Evolutionary conservation across 2,329 filamentous ascomycete species (phyloP).

Genomic region (Cordyceps tenuipes): DNA sequence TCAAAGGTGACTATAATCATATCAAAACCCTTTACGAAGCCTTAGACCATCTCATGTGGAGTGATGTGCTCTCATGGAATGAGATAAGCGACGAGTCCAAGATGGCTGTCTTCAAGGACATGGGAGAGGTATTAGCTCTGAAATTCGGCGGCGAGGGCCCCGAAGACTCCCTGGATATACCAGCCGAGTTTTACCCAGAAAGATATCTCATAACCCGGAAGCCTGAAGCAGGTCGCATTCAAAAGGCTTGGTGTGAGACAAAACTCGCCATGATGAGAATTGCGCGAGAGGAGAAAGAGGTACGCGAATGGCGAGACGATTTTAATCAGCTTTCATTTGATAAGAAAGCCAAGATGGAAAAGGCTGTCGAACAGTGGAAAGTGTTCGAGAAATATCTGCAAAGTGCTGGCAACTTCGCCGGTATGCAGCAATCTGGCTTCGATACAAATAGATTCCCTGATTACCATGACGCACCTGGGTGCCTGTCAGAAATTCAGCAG

Average conservation of each 20-base stretch:
- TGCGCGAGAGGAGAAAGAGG: conserved; percentile 17
- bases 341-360: conserved; percentile 25
- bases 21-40: conserved; percentile 25
- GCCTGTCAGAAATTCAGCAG: conserved; percentile 26
- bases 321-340: conserved; percentile 20
- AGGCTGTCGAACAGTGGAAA: conserved; percentile 24
- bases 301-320: conserved; percentile 22
- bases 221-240: conserved; percentile 38
- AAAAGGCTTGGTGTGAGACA: conserved; percentile 26
- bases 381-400: conserved; percentile 28
- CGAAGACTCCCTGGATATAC: conserved; percentile 39
- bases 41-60: conserved; percentile 41
- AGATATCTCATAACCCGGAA: conserved; percentile 40
- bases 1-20: conserved; percentile 15
- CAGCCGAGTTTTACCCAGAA: conserved; percentile 44
- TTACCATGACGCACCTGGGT: conserved; percentile 30
- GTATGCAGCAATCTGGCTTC: conserved; percentile 30
- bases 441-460: conserved; percentile 31
- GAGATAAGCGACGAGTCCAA: conserved; percentile 28
- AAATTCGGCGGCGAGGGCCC: conserved; percentile 35
- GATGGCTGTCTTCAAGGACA: conserved; percentile 36
- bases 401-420: conserved; percentile 26
- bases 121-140: conserved; percentile 43
- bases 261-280: conserved; percentile 22
- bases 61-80: conserved; percentile 30